Evolutionary conservation across 139 green algal genomes (phyloP).

Genomic region (Chlamydomonas incerta): DNA sequence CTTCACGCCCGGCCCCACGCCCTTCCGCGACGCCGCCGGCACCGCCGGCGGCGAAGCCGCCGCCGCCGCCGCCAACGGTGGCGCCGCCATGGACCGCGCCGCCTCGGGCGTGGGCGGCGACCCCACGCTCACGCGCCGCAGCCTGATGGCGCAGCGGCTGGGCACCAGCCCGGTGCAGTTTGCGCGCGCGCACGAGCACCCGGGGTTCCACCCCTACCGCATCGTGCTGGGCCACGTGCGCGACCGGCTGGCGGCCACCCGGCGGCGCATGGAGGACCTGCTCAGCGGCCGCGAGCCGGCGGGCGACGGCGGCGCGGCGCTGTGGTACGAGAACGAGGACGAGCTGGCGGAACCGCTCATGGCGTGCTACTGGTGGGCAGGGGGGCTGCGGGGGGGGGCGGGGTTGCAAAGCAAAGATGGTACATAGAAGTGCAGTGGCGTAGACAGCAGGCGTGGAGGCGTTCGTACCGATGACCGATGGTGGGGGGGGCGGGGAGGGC

Average conservation of each 20-base stretch:
- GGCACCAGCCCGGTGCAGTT: conserved; percentile 23
- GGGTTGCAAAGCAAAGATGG: not conserved
- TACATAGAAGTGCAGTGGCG: too few relatives aligned
- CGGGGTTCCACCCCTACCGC: conserved; percentile 89
- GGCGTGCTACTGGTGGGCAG: conserved; percentile 35
- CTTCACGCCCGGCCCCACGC: not conserved
- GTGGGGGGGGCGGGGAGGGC: too few relatives aligned
- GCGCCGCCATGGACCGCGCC: too few relatives aligned
- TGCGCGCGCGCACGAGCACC: conserved; percentile 56
- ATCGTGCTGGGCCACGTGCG: conserved; percentile 90
- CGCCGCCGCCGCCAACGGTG: too few relatives aligned
- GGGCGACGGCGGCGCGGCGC: conserved; percentile 2
- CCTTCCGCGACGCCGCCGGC: not conserved
- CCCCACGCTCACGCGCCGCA: conserved; percentile 41
- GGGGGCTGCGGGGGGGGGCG: not conserved
- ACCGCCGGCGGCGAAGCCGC: too few relatives aligned
- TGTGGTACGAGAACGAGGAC: conserved; percentile 65
- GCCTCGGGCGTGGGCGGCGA: not conserved
- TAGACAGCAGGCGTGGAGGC: too few relatives aligned
- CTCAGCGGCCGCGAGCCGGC: conserved; percentile 67
- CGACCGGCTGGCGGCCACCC: conserved; percentile 89
- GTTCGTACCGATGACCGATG: too few relatives aligned
- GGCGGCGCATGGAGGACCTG: conserved; percentile 86
- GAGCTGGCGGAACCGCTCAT: conserved; percentile 63
- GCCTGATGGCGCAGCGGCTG: conserved; percentile 36